Evolutionary conservation across 192 early-diverging fungal species (phyloP), one percentile per base, ranked within the genome.

Genomic region (Coemansia sp.): DNA sequence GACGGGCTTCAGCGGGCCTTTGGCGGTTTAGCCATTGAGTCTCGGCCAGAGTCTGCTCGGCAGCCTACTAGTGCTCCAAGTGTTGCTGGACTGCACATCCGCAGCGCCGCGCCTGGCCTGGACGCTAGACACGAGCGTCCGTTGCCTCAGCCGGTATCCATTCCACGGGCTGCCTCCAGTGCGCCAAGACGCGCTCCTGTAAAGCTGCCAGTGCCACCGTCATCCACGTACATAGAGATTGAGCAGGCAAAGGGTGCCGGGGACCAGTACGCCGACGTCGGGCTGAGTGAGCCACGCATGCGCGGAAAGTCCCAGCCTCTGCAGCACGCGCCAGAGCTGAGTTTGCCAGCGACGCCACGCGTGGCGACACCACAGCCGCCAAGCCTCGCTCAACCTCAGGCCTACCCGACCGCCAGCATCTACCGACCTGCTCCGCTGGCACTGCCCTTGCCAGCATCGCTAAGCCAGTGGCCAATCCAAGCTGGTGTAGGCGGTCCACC

Each of bases 291-390:
- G 43, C 40, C 44, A 37, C 42, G 32, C 43, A 37, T 43, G 46
- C 67, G 73, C 4, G 73, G 73, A 15, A 61, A 57, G 59, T 75
- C 73, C 26, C 73, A 75, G 63, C 73, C 73, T 0, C 40, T 46
- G 17, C 4, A 56, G 36, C 56, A 68, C 12, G 46, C 41, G 7
- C 8, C 61, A 14, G 63, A 56, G 44, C 57, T 57, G 27, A 57
- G 56, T 8, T 26, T 37, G 5, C 33, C 48, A 15, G 33, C 55
- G n/a, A 46, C 58, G 10, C 62, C 56, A n/a, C 39, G 73, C 4
- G 29, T 60, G 40, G 35, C 53, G 12, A 66, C 63, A 14, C 65
- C 67, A 1, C 67, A 69, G 72, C 72, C 62, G 1, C 60, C 32
- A 12, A 18, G 54, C 4, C 40, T 34, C 32, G 11, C 22, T 15